Evolutionary conservation across 164 flowering plant genomes (phyloP).

Genomic region (Macadamia tetraphylla): DNA sequence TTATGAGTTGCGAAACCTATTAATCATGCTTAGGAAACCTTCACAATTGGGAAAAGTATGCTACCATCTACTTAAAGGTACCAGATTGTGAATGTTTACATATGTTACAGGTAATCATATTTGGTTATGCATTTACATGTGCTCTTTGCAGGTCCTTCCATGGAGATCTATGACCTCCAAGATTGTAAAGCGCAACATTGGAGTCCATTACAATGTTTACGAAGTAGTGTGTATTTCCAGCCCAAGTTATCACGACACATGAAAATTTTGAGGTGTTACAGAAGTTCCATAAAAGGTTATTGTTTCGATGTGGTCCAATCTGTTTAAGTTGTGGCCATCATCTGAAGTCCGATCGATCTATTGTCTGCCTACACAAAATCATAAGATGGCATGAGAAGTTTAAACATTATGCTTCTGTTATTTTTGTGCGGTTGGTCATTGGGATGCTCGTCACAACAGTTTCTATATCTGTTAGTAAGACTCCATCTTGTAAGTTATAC

Average conservation of each 20-base stretch:
- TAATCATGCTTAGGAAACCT: no score
- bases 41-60: no score
- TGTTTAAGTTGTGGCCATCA: constrained; percentile 12
- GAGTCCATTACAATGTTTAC: constrained; percentile 10
- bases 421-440: constrained; percentile 35
- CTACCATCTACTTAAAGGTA: no score
- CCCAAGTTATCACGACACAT: not conserved
- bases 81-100: no score
- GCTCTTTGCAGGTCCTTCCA: constrained; percentile 20
- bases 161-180: constrained; percentile 18
- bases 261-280: constrained; percentile 12
- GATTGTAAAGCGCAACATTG: constrained; percentile 4
- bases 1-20: no score
- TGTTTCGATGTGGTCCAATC: constrained; percentile 16
- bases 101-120: no score
- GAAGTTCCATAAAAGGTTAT: constrained; percentile 17
- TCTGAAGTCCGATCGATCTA: constrained; percentile 16
- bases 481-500: constrained; percentile 63
- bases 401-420: constrained; percentile 24
- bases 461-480: constrained; percentile 36
- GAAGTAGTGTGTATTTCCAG: not conserved
- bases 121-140: constrained; percentile 11
- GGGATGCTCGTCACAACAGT: constrained; percentile 52
- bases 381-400: constrained; percentile 27
- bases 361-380: constrained; percentile 17